Conservation (phyloP, 257 asterid species). For the Solanum piurae region DNA sequence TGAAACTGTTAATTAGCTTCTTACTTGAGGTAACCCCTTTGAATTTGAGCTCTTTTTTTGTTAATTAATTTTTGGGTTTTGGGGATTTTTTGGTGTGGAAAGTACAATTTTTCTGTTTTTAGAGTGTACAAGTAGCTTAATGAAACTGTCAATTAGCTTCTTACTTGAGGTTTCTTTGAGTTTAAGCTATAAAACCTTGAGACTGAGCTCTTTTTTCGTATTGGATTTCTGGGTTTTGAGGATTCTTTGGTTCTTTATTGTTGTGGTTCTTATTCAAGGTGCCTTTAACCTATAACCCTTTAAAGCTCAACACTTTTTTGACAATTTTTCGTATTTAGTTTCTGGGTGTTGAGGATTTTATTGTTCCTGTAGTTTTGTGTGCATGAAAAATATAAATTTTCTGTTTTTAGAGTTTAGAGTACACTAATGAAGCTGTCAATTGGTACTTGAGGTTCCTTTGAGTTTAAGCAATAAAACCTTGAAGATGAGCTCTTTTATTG, state of each 20-base stretch:
- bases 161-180: neutral
- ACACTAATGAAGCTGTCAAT: neutral
- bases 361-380: neutral
- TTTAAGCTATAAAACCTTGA: neutral
- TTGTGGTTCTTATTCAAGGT: neutral
- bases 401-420: neutral
- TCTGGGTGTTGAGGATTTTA: neutral
- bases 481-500: neutral
- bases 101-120: neutral
- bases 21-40: neutral
- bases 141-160: neutral
- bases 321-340: neutral
- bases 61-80: neutral
- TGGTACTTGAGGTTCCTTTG: neutral
- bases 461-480: neutral
- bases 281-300: neutral
- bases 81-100: constrained; percentile 1
- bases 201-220: neutral
- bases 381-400: neutral
- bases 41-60: neutral
- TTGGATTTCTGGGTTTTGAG: neutral
- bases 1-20: neutral
- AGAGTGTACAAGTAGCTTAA: neutral
- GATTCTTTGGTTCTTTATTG: neutral
- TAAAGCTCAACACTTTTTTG: neutral